A percentile compares a stretch with the other conserved stretches of the same genome.
Conservation (phyloP, 345 rosid species). For the Mercurialis annua region DNA sequence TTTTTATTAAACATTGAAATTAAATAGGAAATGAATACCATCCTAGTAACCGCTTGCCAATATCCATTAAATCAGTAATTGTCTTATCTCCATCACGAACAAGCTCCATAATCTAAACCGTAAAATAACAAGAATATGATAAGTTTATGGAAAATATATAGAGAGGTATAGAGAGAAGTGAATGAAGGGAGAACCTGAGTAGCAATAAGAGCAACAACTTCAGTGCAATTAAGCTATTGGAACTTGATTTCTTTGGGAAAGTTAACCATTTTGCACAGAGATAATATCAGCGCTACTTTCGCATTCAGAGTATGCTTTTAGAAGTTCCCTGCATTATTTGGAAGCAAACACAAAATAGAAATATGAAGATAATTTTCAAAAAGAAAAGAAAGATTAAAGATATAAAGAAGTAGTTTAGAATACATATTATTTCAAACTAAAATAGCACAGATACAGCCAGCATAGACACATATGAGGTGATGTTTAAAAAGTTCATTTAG, state of each 20-base stretch:
- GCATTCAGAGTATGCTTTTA: constrained; percentile 78
- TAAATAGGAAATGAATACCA: constrained; percentile 38
- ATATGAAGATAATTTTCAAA: not conserved
- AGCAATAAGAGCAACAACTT: constrained; percentile 84
- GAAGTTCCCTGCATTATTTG: constrained; percentile 62
- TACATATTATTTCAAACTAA: not conserved
- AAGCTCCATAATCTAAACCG: constrained; percentile 72
- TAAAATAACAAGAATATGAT: not conserved
- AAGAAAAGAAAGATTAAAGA: not conserved
- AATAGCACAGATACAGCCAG: not conserved
- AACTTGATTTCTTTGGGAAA: constrained; percentile 62
- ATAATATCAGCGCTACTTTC: constrained; percentile 72
- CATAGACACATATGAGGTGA: not conserved
- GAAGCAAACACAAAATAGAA: not conserved
- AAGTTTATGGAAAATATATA: not conserved
- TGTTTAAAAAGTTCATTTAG: no score
- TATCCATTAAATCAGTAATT: constrained; percentile 83
- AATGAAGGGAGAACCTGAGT: constrained; percentile 51
- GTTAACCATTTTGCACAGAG: constrained; percentile 81
- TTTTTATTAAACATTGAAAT: not conserved
- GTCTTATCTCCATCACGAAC: constrained; percentile 83
- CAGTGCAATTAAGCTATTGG: constrained; percentile 77
- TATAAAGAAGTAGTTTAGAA: not conserved
- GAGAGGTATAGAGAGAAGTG: not conserved
- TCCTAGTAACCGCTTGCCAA: constrained; percentile 76